Conservation (phyloP, 495 filamentous ascomycete genomes). For the Neurospora sp. region DNA sequence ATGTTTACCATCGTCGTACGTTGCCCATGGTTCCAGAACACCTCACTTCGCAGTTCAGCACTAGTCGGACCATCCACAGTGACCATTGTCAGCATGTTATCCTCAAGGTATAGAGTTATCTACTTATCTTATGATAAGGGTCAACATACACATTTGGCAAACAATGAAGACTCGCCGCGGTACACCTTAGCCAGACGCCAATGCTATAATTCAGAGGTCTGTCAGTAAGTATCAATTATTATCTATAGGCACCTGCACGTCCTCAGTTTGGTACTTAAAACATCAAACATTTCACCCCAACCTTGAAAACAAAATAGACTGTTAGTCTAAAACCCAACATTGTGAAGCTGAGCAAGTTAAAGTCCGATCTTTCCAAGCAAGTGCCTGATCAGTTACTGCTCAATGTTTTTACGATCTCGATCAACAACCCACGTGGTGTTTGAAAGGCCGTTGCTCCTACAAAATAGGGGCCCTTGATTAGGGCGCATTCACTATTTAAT, state of each 20-base stretch:
- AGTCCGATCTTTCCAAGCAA: not conserved
- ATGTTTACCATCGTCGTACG: not conserved
- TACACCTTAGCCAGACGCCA: not conserved
- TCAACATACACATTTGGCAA: not conserved
- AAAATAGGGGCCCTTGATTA: not conserved
- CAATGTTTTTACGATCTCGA: not conserved
- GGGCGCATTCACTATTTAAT: not conserved
- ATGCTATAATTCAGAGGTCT: not conserved
- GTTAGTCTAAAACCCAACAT: not conserved
- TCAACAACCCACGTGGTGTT: not conserved
- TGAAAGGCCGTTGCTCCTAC: not conserved
- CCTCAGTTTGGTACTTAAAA: not conserved
- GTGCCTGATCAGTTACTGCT: not conserved
- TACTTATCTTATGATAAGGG: not conserved
- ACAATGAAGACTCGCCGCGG: not conserved
- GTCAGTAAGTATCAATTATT: not conserved
- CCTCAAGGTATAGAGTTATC: not conserved
- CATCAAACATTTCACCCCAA: not conserved
- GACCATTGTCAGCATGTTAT: not conserved
- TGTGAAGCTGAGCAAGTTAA: not conserved
- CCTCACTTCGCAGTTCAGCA: not conserved
- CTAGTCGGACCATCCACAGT: not conserved
- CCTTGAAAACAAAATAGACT: not conserved
- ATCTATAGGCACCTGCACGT: not conserved
- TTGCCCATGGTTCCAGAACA: not conserved